These are phyloP conservation scores for Ligustrum vulgare DNA, from an alignment of 257 asterid species.

Conservation along the genomic window DNA sequence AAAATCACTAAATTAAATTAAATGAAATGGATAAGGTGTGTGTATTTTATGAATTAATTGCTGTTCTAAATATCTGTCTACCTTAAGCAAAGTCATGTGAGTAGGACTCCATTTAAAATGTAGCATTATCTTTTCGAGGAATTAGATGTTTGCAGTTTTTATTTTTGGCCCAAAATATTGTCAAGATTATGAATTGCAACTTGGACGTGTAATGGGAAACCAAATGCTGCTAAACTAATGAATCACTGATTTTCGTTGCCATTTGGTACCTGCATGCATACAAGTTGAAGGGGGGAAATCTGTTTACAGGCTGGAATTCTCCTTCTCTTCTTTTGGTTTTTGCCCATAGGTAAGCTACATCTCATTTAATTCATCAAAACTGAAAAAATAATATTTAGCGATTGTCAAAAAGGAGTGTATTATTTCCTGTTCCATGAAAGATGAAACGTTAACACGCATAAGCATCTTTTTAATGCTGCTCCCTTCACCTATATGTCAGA, in stretches of 20 bases:
- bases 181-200: conserved; percentile 5
- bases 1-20: too few relatives aligned
- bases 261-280: neutral
- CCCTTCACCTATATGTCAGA: conserved; percentile 14
- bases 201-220: conserved; percentile 4
- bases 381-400: neutral
- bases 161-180: neutral
- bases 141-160: neutral
- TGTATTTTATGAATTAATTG: conserved; percentile 10
- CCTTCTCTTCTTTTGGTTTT: too few relatives aligned
- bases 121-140: neutral
- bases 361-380: neutral
- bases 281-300: neutral
- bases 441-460: neutral
- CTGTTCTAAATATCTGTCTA: neutral
- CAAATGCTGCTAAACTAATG: neutral
- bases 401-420: conserved; percentile 2
- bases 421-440: neutral
- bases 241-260: neutral
- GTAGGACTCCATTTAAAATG: neutral
- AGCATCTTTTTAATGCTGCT: conserved; percentile 7
- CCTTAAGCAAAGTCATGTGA: conserved; percentile 1
- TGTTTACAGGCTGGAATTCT: neutral
- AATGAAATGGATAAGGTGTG: conserved; percentile 4
- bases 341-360: neutral